These are phyloP conservation scores for Fusarium oxysporum DNA, from an alignment of 2,329 filamentous ascomycete genomes.

Conservation along the genomic window DNA sequence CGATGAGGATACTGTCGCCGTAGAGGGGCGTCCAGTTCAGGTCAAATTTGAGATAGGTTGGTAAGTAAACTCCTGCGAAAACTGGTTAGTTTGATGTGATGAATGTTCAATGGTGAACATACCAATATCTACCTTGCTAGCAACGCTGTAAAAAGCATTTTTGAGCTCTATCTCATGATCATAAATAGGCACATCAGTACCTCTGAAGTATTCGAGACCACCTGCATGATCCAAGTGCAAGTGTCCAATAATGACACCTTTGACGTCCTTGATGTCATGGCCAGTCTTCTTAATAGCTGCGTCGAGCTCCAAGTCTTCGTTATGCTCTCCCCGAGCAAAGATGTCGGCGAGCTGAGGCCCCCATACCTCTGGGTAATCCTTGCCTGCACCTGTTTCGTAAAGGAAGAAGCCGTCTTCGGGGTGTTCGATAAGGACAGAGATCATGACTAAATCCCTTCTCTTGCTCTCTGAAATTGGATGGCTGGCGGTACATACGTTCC, in stretches of 20 bases:
- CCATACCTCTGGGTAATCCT: neutral
- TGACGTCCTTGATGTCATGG: neutral
- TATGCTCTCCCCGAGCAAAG: neutral
- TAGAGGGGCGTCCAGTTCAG: neutral
- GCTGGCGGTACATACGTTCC: neutral
- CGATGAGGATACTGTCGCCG: neutral
- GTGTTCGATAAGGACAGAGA: neutral
- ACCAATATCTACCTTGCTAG: neutral
- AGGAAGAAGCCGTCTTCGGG: neutral
- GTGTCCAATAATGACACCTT: neutral
- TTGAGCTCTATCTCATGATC: neutral
- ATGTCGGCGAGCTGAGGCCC: neutral
- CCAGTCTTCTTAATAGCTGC: neutral
- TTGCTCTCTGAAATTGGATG: neutral
- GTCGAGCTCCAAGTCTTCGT: neutral
- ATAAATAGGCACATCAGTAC: neutral
- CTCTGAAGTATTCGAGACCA: neutral
- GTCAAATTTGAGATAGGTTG: neutral
- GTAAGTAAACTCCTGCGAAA: neutral
- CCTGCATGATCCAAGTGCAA: neutral
- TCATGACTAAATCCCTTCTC: neutral
- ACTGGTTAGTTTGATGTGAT: rapidly evolving
- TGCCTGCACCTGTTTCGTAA: neutral
- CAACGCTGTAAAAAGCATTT: neutral
- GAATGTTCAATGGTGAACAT: rapidly evolving